Base-by-base conservation (phyloP, 176 grass and related monocot genomes). In the Triticum timopheevii region DNA sequence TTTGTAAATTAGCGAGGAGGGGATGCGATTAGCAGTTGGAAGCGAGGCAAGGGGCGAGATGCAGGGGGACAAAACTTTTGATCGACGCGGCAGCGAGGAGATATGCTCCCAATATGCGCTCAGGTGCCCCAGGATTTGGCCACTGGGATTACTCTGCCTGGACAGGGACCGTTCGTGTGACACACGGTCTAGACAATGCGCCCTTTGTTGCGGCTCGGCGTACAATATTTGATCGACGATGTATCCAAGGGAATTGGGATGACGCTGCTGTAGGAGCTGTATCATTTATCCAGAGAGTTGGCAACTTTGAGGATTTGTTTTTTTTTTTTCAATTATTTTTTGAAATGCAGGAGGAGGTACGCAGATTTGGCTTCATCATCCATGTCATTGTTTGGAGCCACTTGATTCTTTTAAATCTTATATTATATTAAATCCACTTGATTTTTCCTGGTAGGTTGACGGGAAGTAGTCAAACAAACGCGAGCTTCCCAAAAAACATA, bases 191-290 rank as follows among this genome's bases (percentile, higher is more conserved):
- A 2, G 72, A 19, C 19, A 20, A 17, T 36, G 67, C 10, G 4
- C 7, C 23, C 24, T 19, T 76, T 76, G 73, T 76, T 52, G 15
- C 45, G 73, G 45, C 8, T 76, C 73, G 73, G 44, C 45, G 73
- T 76, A 76, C 25, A 74, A 52, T 52, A 76, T 25, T 30, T 19
- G 24, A 8, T 76, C 3, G 73, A 77, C 74, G 74, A 77, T 77
- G 73, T 77, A 77, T 34, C 74, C 74, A 56, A 74, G 10, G 49
- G 27, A 77, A 34, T 6, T 54, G 25, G 28, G 15, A 77, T 77
- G 27, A 12, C 27, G 73, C 45, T 75, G 70, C 42, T 15, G 72
- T 17, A 28, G 24, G 24, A 50, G 27, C 49, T 50, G 35, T 36
- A n/a, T 70, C 33, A 19, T 67, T 4, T 31, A 34, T 54, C 16